Conservation (phyloP, 2,329 filamentous ascomycete genomes). For the Tolypocladium ovalisporum region DNA sequence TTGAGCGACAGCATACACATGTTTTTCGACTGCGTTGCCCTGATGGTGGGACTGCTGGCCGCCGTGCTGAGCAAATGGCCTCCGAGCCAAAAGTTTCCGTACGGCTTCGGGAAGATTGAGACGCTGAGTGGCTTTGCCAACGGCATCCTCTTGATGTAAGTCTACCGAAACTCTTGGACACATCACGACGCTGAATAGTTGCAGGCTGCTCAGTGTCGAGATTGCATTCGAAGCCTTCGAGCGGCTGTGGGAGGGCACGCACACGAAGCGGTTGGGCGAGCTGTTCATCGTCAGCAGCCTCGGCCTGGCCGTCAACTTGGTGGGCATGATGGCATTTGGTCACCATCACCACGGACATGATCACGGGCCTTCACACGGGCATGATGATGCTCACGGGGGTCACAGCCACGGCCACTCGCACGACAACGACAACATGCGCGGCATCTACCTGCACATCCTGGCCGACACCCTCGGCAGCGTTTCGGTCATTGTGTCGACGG, state of each 20-base stretch:
- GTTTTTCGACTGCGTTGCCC: slow-evolving; percentile 95
- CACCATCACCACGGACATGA: slow-evolving; percentile 42
- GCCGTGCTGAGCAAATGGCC: slow-evolving; percentile 97
- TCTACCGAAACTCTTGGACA: not conserved
- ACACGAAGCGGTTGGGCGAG: slow-evolving; percentile 77
- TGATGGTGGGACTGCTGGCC: slow-evolving; percentile 81
- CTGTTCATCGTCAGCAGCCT: slow-evolving; percentile 80
- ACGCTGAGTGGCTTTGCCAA: slow-evolving; percentile 94
- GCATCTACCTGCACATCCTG: slow-evolving; percentile 90
- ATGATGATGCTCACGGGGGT: slow-evolving; percentile 37
- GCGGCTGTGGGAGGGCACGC: slow-evolving; percentile 69
- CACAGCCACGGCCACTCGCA: slow-evolving; percentile 44
- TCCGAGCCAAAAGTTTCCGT: slow-evolving; percentile 77
- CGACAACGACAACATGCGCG: slow-evolving; percentile 95
- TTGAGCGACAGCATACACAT: slow-evolving; percentile 97
- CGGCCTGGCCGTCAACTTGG: slow-evolving; percentile 80
- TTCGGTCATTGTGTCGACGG: slow-evolving; percentile 85
- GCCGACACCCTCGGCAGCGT: slow-evolving; percentile 91
- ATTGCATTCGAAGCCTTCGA: slow-evolving; percentile 94
- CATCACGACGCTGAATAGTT: slow-evolving; percentile 4
- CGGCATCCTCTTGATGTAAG: slow-evolving; percentile 82
- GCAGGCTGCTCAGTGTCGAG: slow-evolving; percentile 81
- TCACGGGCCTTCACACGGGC: slow-evolving; percentile 22
- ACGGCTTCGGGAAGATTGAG: slow-evolving; percentile 94
- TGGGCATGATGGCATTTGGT: slow-evolving; percentile 80